phyloP scores from a whole-genome alignment of 2,329 filamentous ascomycete species.

The Fusarium austroafricanum region DNA sequence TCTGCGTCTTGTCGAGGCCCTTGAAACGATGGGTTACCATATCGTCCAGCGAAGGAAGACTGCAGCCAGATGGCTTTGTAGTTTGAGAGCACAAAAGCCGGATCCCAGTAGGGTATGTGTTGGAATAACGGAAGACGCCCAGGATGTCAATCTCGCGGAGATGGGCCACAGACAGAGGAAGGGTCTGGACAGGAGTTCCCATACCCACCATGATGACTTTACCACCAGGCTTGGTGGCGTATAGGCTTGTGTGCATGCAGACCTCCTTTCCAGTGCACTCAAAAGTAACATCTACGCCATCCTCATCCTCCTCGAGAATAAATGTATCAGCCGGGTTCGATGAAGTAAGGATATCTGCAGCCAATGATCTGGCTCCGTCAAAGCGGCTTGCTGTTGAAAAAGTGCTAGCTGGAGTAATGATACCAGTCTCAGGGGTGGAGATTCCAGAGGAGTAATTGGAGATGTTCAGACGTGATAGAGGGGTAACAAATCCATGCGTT shows the following conservation, averaged over 20 bases:
- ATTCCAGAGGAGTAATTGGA: conserved; percentile 61
- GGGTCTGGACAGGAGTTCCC: conserved; percentile 80
- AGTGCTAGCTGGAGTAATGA: conserved; percentile 59
- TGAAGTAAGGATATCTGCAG: conserved; percentile 61
- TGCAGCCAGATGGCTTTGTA: conserved; percentile 53
- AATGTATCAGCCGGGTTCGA: conserved; percentile 47
- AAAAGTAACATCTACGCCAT: conserved; percentile 76
- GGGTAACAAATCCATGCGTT: conserved; percentile 68
- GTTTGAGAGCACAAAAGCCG: conserved; percentile 63
- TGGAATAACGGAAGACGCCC: conserved; percentile 82
- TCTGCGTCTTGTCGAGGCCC: conserved; percentile 70
- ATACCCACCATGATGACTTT: conserved; percentile 83
- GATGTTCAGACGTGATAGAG: conserved; percentile 56
- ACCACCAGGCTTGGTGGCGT: conserved; percentile 76
- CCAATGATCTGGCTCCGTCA: conserved; percentile 62
- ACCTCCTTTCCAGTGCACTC: conserved; percentile 82
- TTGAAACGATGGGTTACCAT: conserved; percentile 80
- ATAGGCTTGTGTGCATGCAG: conserved; percentile 80
- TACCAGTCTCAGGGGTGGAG: conserved; percentile 57
- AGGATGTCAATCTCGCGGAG: conserved; percentile 81
- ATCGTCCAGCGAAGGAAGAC: conserved; percentile 72
- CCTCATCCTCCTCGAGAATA: conserved; percentile 68
- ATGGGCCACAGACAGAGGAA: conserved; percentile 78
- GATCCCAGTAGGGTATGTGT: conserved; percentile 80
- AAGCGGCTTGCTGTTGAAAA: conserved; percentile 62